Percentiles rank a stretch among this genome's conserved stretches.
Evolutionary conservation across 768 basidiomycete species (phyloP).

Genomic region (Termitomyces sp.): DNA sequence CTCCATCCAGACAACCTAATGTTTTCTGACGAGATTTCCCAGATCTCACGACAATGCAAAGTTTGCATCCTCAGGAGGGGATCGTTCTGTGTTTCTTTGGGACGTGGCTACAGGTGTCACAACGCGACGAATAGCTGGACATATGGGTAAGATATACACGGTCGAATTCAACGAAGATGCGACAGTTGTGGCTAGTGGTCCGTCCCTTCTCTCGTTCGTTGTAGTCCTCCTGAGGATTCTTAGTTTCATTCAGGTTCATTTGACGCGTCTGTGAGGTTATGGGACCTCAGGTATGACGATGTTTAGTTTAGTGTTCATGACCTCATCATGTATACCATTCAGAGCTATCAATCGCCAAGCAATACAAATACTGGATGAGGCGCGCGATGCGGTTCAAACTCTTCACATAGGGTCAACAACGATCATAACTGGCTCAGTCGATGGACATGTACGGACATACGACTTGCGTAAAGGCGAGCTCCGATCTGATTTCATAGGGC

Average conservation of each 20-base stretch:
- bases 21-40: background rate
- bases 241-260: conserved; percentile 67
- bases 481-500: conserved; percentile 83
- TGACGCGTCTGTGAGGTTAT: conserved; percentile 85
- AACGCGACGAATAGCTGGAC: conserved; percentile 77
- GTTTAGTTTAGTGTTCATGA: background rate
- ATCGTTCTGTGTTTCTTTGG: conserved; percentile 91
- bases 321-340: background rate
- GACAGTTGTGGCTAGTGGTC: conserved; percentile 84
- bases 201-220: conserved; percentile 8
- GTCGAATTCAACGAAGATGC: conserved; percentile 91
- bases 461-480: conserved; percentile 93
- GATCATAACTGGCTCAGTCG: conserved; percentile 81
- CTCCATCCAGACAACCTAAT: background rate
- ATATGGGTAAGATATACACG: conserved; percentile 84
- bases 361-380: conserved; percentile 88
- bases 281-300: conserved; percentile 76
- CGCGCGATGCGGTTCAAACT: conserved; percentile 80
- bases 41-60: conserved; percentile 92
- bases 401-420: conserved; percentile 61
- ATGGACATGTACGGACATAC: conserved; percentile 89
- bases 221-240: background rate
- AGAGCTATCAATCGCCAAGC: conserved; percentile 65
- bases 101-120: conserved; percentile 88
- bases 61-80: conserved; percentile 92